phyloP scores from a whole-genome alignment of 2,329 filamentous ascomycete species.

The Alternaria ventricosa region DNA sequence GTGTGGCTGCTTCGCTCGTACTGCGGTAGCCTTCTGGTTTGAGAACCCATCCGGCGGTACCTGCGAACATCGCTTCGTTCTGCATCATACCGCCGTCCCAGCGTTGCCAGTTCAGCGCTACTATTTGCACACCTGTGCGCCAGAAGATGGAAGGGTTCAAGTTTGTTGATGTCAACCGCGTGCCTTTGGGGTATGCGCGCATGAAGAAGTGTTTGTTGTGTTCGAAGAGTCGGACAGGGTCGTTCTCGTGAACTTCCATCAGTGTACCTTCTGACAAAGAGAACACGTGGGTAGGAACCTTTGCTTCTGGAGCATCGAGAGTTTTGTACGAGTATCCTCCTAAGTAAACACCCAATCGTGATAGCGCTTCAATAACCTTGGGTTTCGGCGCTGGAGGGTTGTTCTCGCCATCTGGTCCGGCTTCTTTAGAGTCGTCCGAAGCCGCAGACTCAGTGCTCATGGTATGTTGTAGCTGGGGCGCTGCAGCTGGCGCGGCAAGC shows the following conservation, averaged over 20 bases:
- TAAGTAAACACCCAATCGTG: conserved; percentile 82
- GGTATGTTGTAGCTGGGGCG: conserved; percentile 29
- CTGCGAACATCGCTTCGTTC: conserved; percentile 89
- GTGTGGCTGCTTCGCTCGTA: conserved; percentile 40
- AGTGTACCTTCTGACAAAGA: conserved; percentile 68
- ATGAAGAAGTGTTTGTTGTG: conserved; percentile 86
- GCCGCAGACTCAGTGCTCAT: conserved; percentile 28
- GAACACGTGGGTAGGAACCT: conserved; percentile 68
- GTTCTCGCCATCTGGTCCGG: conserved; percentile 49
- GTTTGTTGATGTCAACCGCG: conserved; percentile 84
- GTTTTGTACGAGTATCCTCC: conserved; percentile 80
- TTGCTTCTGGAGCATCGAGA: conserved; percentile 66
- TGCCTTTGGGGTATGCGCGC: conserved; percentile 85
- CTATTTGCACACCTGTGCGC: conserved; percentile 87
- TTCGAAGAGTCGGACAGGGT: conserved; percentile 69
- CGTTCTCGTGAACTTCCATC: conserved; percentile 69
- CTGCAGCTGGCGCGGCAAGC: conserved; percentile 35
- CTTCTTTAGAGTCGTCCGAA: conserved; percentile 38
- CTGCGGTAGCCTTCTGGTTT: conserved; percentile 78
- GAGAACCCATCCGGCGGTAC: conserved; percentile 80
- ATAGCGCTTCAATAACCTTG: conserved; percentile 73
- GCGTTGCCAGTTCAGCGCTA: conserved; percentile 92
- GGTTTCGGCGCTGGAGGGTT: conserved; percentile 59
- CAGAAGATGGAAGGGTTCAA: conserved; percentile 85
- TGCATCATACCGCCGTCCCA: conserved; percentile 95